Conservation (phyloP, 345 rosid genomes). For the rapeseed (Brassica napus) region DNA sequence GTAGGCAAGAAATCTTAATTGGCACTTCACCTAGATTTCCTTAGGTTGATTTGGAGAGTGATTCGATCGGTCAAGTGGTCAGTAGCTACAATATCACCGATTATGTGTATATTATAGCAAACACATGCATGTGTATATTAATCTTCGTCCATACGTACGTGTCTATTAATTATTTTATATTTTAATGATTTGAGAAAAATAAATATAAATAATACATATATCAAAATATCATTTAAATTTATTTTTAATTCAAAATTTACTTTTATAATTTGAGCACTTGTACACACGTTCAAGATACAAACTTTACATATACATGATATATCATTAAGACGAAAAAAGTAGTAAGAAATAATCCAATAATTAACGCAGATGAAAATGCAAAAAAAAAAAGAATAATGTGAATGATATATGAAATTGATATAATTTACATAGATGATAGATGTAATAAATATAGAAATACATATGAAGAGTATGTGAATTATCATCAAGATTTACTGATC, state of each 20-base stretch:
- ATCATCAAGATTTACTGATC: not conserved
- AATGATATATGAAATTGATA: not conserved
- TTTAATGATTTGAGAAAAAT: not conserved
- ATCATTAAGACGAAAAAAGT: not conserved
- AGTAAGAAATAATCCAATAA: not conserved
- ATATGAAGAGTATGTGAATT: not conserved
- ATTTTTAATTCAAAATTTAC: not conserved
- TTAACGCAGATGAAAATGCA: not conserved
- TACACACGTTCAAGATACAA: not conserved
- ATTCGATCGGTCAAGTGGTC: not conserved
- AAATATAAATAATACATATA: not conserved
- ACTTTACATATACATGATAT: not conserved
- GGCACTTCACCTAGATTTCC: not conserved
- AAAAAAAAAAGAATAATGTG: not conserved
- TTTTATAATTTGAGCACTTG: not conserved
- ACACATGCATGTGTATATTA: not conserved
- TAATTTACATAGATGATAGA: not conserved
- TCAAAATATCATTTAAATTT: not conserved
- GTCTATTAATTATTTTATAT: not conserved
- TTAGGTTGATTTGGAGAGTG: not conserved
- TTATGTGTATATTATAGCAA: not conserved
- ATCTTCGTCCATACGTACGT: not conserved
- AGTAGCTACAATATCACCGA: not conserved
- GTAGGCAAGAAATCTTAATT: conserved; percentile 12
- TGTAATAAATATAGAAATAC: not conserved